Evolutionary conservation across 345 rosid genomes (phyloP), one percentile per base, ranked within the genome.

Genomic region (Eucalyptus decipiens): DNA sequence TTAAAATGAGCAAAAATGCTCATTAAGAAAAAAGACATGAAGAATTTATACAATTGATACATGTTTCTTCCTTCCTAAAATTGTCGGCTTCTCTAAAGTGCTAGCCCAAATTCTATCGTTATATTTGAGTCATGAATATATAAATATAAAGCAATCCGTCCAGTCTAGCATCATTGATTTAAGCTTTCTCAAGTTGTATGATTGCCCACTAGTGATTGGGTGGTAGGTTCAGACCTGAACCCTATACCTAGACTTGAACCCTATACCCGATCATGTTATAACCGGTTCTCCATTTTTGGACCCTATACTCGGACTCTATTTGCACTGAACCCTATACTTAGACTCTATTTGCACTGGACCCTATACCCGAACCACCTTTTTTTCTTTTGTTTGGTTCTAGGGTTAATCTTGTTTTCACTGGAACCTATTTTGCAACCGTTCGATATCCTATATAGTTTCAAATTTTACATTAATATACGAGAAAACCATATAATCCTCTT

Each of bases 381-480:
- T 52, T 8, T 8, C 10, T 52, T 52, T 21, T 2, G 5, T 21
- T 52, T 52, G 58, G 11, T 52, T 52, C 26, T 4, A 21, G 0
- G 26, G 0, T 52, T 8, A 52, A 52, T 24, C 5, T 0, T 52
- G 1, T 21, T 52, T 52, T 52, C 1, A 21, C 1, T 21, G 0
- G 5, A 52, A 52, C 5, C 5, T 52, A 52, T 52, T 52, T 52
- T 52, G 58, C 58, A 52, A 52, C 10, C 2, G 1, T 52, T 1
- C 10, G 4, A 52, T 52, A 52, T 19, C 56, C 10, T 52, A 52
- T 52, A 52, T 3, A 9, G 11, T 19, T 52, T 52, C 10, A 52
- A 52, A 52, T 52, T 19, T 52, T 52, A 52, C 54, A 51, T 51
- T 17, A 51, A 51, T 17, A 18, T 51, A 16, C 7, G 23, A 50